These are phyloP conservation scores for Penicillium palitans DNA, from an alignment of 2,329 filamentous ascomycete species.

Conservation along the genomic window DNA sequence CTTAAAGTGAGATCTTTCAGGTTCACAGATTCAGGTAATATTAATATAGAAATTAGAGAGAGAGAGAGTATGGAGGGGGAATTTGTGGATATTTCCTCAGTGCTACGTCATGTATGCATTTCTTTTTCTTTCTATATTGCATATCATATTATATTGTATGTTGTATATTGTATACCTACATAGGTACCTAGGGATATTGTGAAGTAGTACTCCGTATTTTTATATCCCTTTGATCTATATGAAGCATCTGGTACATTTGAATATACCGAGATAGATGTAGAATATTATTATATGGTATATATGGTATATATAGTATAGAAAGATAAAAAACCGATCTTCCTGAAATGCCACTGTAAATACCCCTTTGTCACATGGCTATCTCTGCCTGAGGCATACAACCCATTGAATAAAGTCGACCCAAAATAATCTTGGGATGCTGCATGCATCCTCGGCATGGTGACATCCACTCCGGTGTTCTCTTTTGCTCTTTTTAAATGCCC, in stretches of 20 bases:
- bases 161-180: too few relatives aligned
- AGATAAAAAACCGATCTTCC: background rate
- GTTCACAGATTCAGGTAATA: background rate
- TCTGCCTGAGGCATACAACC: slow-evolving; percentile 5
- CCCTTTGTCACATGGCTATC: slow-evolving; percentile 17
- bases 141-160: background rate
- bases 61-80: slow-evolving; percentile 1
- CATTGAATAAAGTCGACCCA: background rate
- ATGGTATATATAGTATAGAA: background rate
- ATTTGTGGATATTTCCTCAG: slow-evolving; percentile 17
- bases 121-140: background rate
- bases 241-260: background rate
- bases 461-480: slow-evolving; percentile 7
- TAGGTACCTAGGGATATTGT: background rate
- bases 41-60: background rate
- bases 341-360: background rate
- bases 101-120: slow-evolving; percentile 24
- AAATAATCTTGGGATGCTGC: background rate
- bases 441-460: slow-evolving; percentile 9
- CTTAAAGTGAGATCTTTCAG: background rate
- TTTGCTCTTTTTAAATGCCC: slow-evolving; percentile 18
- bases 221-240: background rate
- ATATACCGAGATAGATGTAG: background rate
- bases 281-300: background rate
- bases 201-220: background rate